phyloP scores from a whole-genome alignment of 108 stramenopile genomes.

The Stephanodiscus triporus region DNA sequence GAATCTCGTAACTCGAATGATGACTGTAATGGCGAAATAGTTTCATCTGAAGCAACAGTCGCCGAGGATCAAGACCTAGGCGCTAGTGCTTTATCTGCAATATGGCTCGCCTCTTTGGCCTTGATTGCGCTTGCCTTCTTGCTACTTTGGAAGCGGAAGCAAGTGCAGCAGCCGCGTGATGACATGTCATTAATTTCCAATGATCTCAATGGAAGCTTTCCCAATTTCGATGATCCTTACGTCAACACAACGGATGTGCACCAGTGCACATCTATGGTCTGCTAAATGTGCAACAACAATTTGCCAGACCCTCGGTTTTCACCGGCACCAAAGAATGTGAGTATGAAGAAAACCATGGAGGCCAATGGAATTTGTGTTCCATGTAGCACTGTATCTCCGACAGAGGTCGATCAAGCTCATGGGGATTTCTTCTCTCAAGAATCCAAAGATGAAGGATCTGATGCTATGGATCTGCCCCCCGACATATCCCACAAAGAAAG shows the following conservation, averaged over 20 bases:
- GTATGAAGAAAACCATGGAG: slow-evolving; percentile 8
- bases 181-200: slow-evolving; percentile 32
- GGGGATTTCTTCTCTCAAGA: slow-evolving; percentile 14
- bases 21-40: slow-evolving; percentile 8
- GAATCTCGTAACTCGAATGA: slow-evolving; percentile 19
- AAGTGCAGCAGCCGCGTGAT: neutral
- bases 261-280: slow-evolving; percentile 38
- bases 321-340: slow-evolving; percentile 33
- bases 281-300: slow-evolving; percentile 25
- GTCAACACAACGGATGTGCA: slow-evolving; percentile 48
- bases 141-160: slow-evolving; percentile 20
- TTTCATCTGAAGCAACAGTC: slow-evolving; percentile 1
- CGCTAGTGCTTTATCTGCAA: slow-evolving; percentile 15
- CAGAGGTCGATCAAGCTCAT: slow-evolving; percentile 19
- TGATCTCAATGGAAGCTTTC: slow-evolving; percentile 17
- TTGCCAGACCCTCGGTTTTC: slow-evolving; percentile 24
- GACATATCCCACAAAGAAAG: neutral
- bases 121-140: slow-evolving; percentile 22
- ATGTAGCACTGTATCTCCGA: slow-evolving; percentile 5
- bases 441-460: neutral
- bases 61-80: slow-evolving; percentile 20
- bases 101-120: slow-evolving; percentile 14
- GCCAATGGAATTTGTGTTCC: neutral
- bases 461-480: too few species aligned
- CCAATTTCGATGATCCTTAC: slow-evolving; percentile 24